phyloP scores from a whole-genome alignment of 345 rosid genomes.

The Melastoma malabathricum region DNA sequence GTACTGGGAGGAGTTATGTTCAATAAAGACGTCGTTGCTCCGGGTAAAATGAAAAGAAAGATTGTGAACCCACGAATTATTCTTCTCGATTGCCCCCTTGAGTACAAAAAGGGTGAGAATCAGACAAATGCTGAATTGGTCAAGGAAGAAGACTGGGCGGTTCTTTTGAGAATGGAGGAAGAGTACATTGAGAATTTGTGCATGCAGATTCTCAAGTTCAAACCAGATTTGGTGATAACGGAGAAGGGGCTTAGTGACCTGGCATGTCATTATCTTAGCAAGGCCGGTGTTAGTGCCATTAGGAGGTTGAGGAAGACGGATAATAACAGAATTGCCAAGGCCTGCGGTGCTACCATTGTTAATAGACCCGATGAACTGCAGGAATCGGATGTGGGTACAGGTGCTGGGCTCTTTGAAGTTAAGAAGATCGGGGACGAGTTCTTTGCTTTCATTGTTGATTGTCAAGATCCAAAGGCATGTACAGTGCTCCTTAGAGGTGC shows the following conservation, averaged over 20 bases:
- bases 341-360: constrained; percentile 90
- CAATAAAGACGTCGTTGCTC: constrained; percentile 84
- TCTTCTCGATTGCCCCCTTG: constrained; percentile 90
- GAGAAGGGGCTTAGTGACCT: constrained; percentile 98
- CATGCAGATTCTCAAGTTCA: constrained; percentile 70
- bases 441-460: constrained; percentile 78
- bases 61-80: constrained; percentile 69
- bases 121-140: constrained; percentile 93
- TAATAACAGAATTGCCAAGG: constrained; percentile 92
- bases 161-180: constrained; percentile 80
- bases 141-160: constrained; percentile 87
- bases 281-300: constrained; percentile 91
- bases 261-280: constrained; percentile 86
- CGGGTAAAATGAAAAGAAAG: constrained; percentile 95
- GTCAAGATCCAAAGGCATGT: constrained; percentile 93
- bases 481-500: constrained; percentile 89
- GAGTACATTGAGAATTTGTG: constrained; percentile 79
- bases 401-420: constrained; percentile 91
- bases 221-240: constrained; percentile 80
- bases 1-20: constrained; percentile 97
- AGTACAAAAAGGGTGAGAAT: constrained; percentile 98
- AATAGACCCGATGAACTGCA: constrained; percentile 91
- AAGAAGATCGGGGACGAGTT: constrained; percentile 93
- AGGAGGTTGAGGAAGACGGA: constrained; percentile 87
- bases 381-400: constrained; percentile 92